Conservation (phyloP, 441 rosid genomes). For the Adansonia grandidieri region DNA sequence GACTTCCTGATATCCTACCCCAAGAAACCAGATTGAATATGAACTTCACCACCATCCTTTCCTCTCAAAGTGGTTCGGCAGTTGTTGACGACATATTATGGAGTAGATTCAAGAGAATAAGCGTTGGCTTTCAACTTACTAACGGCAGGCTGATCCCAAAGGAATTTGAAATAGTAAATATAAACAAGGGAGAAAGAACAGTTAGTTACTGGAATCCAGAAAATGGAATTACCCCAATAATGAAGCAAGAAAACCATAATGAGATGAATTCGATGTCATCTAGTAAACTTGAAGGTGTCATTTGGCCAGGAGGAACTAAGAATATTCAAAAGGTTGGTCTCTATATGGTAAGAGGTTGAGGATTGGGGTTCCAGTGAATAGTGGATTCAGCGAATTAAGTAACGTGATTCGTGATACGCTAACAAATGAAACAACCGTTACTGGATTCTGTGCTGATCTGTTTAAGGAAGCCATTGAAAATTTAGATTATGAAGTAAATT, state of each 20-base stretch:
- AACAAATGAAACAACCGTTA: slow-evolving; percentile 20
- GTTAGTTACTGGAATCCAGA: not conserved
- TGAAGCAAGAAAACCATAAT: not conserved
- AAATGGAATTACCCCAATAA: not conserved
- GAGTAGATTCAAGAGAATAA: slow-evolving; percentile 38
- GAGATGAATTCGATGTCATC: not conserved
- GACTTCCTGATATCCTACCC: not conserved
- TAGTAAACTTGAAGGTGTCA: not conserved
- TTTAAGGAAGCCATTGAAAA: slow-evolving; percentile 34
- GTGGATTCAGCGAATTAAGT: slow-evolving; percentile 29
- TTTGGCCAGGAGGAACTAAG: slow-evolving; percentile 17
- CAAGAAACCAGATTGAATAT: slow-evolving; percentile 6
- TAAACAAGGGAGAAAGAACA: slow-evolving; percentile 23
- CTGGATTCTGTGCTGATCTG: slow-evolving; percentile 47
- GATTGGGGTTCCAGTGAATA: not conserved
- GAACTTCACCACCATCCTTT: slow-evolving; percentile 16
- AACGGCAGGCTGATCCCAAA: slow-evolving; percentile 29
- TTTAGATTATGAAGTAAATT: slow-evolving; percentile 29
- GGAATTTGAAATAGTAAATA: slow-evolving; percentile 45
- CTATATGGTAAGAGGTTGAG: not conserved
- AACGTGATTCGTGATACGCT: slow-evolving; percentile 25
- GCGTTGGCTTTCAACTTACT: slow-evolving; percentile 37
- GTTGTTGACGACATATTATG: slow-evolving; percentile 33
- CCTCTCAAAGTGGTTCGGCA: slow-evolving; percentile 22
- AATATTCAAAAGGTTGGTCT: slow-evolving; percentile 20